phyloP scores from a whole-genome alignment of 1,284 basidiomycete genomes.

The Rhodotorula sp. region DNA sequence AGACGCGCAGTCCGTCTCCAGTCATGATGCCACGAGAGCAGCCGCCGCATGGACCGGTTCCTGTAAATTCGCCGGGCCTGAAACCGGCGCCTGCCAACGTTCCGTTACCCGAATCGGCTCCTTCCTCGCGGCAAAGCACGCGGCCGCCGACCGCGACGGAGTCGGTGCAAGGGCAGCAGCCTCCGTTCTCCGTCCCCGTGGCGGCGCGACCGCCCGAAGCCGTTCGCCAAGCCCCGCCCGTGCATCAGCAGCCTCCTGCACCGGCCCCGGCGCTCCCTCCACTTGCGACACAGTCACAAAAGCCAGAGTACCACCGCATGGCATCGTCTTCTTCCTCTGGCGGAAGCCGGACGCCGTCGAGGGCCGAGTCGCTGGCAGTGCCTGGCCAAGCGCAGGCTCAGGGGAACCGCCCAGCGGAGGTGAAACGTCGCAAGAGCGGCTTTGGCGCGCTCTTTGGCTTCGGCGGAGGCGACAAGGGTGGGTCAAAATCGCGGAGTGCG shows the following conservation, averaged over 20 bases:
- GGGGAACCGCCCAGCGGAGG: background rate
- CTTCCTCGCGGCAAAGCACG: background rate
- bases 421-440: constrained; percentile 28
- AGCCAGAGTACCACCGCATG: background rate
- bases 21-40: too few species aligned
- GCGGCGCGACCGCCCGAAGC: background rate
- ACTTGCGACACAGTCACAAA: background rate
- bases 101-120: background rate
- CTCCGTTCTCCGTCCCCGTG: background rate
- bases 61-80: background rate
- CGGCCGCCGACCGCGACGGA: too few species aligned
- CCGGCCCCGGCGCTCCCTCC: background rate
- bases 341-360: background rate
- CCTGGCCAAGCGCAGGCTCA: too few species aligned
- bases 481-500: background rate
- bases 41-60: too few species aligned
- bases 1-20: too few species aligned
- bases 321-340: background rate
- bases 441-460: constrained; percentile 16
- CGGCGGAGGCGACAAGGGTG: constrained; percentile 1
- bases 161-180: too few species aligned
- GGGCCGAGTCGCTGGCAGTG: background rate
- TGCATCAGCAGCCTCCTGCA: background rate
- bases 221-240: background rate
- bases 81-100: background rate